Evolutionary conservation across 768 basidiomycete genomes (phyloP), one percentile per base, ranked within the genome.

Genomic region (Fibroporia radiculosa): DNA sequence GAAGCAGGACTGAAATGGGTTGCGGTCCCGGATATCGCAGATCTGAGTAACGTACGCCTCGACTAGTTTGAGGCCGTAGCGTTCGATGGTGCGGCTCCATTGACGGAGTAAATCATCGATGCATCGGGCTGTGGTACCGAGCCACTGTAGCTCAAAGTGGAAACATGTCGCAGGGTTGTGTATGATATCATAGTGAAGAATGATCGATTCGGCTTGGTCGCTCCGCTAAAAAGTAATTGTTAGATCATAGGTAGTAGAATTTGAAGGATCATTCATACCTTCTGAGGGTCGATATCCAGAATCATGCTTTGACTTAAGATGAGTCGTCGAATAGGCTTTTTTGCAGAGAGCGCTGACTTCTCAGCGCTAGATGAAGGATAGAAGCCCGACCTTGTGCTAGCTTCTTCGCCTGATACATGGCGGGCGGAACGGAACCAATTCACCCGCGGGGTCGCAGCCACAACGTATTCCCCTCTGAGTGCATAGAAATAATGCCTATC

Each of bases 121-220:
- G 50, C 82, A 84, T 18, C 88, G 78, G 19, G 93, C 91, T 1
- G 92, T 93, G 1, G 93, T 86, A 2, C 91, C 93, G 31, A 98
- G 84, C 95, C 96, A 99, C 49, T 95, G 89, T 23, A 99, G 71
- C 63, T 99, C 93, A 55, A 98, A 93, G 62, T 98, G 95, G 66
- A 96, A 96, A 47, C 87, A 89, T 23, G 85, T 95, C n/a, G 73
- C 77, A 0, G 91, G 87, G 57, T 97, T 97, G 62, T 97, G 95
- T 42, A 95, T 86, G 45, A 96, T 78, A 64, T 98, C 96, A 62
- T 93, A 82, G 60, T 97, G 93, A 20, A 97, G 70, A 24, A 93
- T 74, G 14, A 89, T 86, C 2, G 82, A 76, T 63, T 96, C 93
- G 1, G 91, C 87, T 55, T 90, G 84, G 61, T 89, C 84, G 56